phyloP scores from a whole-genome alignment of 208 protist genomes.

The Acanthamoeba castellanii region DNA sequence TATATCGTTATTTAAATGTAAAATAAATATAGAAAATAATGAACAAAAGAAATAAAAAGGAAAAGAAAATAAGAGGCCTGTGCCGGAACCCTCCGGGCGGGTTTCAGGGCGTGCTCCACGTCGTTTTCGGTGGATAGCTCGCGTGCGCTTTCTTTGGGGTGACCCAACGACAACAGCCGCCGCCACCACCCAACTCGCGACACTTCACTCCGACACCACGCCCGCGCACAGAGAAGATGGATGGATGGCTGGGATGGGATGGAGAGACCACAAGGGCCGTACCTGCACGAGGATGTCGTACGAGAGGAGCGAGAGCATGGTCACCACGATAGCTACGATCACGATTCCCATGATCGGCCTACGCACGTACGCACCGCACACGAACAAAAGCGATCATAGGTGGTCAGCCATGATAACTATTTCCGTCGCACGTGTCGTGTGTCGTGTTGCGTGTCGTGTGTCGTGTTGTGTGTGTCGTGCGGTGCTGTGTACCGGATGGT shows the following conservation, averaged over 20 bases:
- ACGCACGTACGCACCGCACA: too few relatives aligned
- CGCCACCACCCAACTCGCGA: neutral
- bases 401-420: neutral
- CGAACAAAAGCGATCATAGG: neutral
- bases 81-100: too few relatives aligned
- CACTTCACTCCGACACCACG: neutral
- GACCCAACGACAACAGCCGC: too few relatives aligned
- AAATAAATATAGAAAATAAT: neutral
- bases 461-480: too few relatives aligned
- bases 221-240: too few relatives aligned
- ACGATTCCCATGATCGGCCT: conserved; percentile 33
- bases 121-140: too few relatives aligned
- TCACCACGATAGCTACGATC: neutral
- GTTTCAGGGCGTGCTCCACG: too few relatives aligned
- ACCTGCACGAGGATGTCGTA: conserved; percentile 49
- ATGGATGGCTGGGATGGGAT: neutral
- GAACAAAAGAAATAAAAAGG: neutral
- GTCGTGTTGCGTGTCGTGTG: too few relatives aligned
- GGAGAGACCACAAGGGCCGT: too few relatives aligned
- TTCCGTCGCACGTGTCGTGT: too few relatives aligned
- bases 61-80: neutral
- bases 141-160: too few relatives aligned
- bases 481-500: neutral
- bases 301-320: neutral
- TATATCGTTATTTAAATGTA: too few relatives aligned